These are phyloP conservation scores for Alternaria metachromatica DNA, from an alignment of 2,329 filamentous ascomycete species.

Conservation along the genomic window DNA sequence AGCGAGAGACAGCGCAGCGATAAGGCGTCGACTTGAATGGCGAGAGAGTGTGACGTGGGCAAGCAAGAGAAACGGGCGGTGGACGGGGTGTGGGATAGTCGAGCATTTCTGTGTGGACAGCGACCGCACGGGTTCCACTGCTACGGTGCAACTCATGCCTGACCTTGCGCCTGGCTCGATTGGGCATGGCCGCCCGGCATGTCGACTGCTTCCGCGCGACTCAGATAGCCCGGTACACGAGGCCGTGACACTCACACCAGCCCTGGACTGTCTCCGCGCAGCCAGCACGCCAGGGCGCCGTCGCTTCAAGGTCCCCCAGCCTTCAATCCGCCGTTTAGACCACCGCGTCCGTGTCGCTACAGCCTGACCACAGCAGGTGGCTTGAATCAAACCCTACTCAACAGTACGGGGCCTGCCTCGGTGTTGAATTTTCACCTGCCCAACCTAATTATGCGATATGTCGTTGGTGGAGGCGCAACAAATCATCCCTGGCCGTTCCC, in stretches of 20 bases:
- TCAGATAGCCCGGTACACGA: conserved; percentile 26
- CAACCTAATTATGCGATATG: conserved; percentile 21
- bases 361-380: conserved; percentile 10
- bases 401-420: conserved; percentile 7
- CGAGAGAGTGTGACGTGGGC: conserved; percentile 25
- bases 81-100: conserved; percentile 29
- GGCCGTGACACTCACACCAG: conserved; percentile 16
- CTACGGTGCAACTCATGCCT: conserved; percentile 27
- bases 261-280: conserved; percentile 7
- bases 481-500: conserved; percentile 12
- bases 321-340: conserved; percentile 22
- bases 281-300: conserved; percentile 15
- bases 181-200: conserved; percentile 22
- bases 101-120: conserved; percentile 36
- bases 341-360: conserved; percentile 18
- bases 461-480: conserved; percentile 31
- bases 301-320: conserved; percentile 22
- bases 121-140: conserved; percentile 17
- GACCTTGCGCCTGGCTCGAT: neutral
- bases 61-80: conserved; percentile 25
- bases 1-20: conserved; percentile 12
- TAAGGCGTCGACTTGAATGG: neutral
- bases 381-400: conserved; percentile 15
- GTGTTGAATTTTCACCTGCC: conserved; percentile 26
- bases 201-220: conserved; percentile 27